Conservation (phyloP, 1,284 basidiomycete genomes). For the Microbotryum violaceum region DNA sequence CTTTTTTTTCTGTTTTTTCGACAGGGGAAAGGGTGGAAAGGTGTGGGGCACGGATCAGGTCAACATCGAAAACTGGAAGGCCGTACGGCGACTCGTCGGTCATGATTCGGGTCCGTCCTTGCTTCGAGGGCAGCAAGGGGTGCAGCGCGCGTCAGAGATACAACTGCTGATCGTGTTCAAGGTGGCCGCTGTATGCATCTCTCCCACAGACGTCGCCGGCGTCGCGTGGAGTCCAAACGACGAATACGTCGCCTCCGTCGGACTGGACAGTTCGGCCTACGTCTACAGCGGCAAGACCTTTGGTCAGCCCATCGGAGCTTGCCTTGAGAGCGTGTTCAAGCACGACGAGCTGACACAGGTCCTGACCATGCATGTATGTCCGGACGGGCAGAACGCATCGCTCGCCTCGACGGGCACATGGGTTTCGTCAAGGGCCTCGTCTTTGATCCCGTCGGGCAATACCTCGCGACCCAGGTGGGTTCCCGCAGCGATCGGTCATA, state of each 20-base stretch:
- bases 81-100: conserved; percentile 78
- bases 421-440: conserved; percentile 98
- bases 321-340: no score
- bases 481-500: no score
- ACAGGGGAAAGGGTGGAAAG: conserved; percentile 66
- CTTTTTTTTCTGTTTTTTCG: no score
- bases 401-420: conserved; percentile 78
- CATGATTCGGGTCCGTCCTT: conserved; percentile 71
- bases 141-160: no score
- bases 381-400: conserved; percentile 58
- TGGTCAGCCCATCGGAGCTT: conserved; percentile 47
- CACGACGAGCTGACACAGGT: no score
- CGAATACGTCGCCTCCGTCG: conserved; percentile 85
- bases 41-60: conserved; percentile 88
- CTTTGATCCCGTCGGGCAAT: conserved; percentile 96
- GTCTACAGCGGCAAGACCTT: conserved; percentile 89
- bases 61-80: conserved; percentile 97
- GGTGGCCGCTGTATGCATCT: no score
- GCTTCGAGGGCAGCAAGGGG: no score
- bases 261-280: conserved; percentile 80
- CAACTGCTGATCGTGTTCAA: no score
- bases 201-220: conserved; percentile 74
- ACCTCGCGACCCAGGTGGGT: conserved; percentile 65
- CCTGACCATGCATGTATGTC: no score
- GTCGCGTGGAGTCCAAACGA: conserved; percentile 91